Base-by-base conservation (phyloP, 305 asterid species). In the Andrographis paniculata region DNA sequence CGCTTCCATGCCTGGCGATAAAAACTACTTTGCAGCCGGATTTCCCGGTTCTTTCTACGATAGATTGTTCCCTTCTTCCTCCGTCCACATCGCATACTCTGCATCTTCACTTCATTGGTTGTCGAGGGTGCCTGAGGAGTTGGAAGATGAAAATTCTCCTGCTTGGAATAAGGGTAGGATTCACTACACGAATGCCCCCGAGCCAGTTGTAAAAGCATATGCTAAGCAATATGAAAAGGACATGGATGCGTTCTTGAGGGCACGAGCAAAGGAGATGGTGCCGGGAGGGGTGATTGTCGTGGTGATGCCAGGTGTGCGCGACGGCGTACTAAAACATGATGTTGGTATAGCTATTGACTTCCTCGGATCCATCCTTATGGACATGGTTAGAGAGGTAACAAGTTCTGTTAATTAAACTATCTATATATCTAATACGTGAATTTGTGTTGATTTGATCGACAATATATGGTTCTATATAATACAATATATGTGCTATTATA, bases 31-130 rank as follows among this genome's bases (percentile, higher is more conserved):
- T 1, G 55, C 50, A 0, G 64, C 67, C 3, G 73, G 62, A 0
- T 67, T 66, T 0, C 62, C 70, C 0, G 77, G 77, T 14, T 70
- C 77, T 1, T 62, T 70, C 63, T 40, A 58, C 55, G 33, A 13
- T 24, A 42, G 61, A n/a, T 2, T 58, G 22, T 70, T 70, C 51
- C 73, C 73, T 1, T 54, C 56, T 9, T 60, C 67, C 3, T 65
- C 73, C 6, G 17, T 62, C 58, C 57, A 66, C 45, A 2, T 71
- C 9, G 70, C 58, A 0, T 56, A 50, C 13, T 55, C 67, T 5
- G 45, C 70, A 0, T 55, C 44, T 1, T 20, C 70, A 0, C 56
- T 70, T 13, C 66, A 70, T 39, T 66, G 77, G 73, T 64, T 70
- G 0, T 62, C 77, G 8, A 35, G 20, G 47, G 23, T 36, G 17